Evolutionary conservation across 441 rosid species (phyloP), one percentile per base, ranked within the genome.

Genomic region (Hura crepitans): DNA sequence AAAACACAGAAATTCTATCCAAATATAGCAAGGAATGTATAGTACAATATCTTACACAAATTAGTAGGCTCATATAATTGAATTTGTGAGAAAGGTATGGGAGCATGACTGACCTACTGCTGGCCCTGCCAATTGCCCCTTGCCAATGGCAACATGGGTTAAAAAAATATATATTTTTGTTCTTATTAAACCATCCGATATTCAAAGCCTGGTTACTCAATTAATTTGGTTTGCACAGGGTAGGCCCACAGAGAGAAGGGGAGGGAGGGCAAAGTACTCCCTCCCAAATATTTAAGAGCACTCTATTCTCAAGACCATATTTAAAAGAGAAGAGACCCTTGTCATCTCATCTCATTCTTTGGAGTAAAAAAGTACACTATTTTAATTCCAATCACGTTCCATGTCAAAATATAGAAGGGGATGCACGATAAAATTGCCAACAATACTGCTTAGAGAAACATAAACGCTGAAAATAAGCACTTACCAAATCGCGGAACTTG

Each of bases 401-500:
- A 14, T 28, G 43, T 37, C 45, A 53, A 4, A 28, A 4, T 18
- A 42, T 14, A 27, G 42, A 66, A 58, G 13, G 68, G 51, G 25
- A 17, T 2, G 12, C 25, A 7, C 15, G 35, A 53, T 15, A 53
- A 47, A 65, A 12, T 28, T 31, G 65, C 7, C 46, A n/a, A 18
- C 5, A 23, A 53, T 11, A 8, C 0, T 23, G 54, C 37, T 45
- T 2, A 4, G 11, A 11, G 42, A 50, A 20, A 14, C 10, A 56
- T 15, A 47, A 25, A 23, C 0, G 25, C 8, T 13, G 47, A 0
- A 11, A 30, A 25, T 1, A 75, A 76, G 65, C 4, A 57, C 84
- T 84, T 50, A 95, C 99, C 92, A 92, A 74, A 68, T 85, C 87
- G 14, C 95, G 97, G 75, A 85, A 89, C 80, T 90, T 95, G 73